Conservation (phyloP, 805 yeast genomes). For the Cyberlindnera nakhonratchasimensis region DNA sequence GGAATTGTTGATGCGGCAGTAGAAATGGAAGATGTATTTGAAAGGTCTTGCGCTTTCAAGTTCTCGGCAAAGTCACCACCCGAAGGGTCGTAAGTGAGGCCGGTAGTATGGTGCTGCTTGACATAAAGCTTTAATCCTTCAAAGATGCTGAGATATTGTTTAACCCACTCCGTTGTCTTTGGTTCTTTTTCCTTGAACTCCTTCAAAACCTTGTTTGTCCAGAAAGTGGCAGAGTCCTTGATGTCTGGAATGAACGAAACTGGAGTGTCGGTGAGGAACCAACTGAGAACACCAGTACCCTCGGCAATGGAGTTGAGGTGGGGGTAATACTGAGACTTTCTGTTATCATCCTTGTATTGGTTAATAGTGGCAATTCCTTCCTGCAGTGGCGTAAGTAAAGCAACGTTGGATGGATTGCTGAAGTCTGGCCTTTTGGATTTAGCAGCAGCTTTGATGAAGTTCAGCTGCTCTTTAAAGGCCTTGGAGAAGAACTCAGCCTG, state of each 20-base stretch:
- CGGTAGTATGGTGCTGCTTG: conserved; percentile 75
- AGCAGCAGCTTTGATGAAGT: conserved; percentile 55
- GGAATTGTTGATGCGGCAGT: conserved; percentile 75
- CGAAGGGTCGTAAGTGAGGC: conserved; percentile 72
- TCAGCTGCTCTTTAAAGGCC: conserved; percentile 58
- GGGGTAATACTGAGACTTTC: conserved; percentile 60
- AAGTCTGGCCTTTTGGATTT: conserved; percentile 63
- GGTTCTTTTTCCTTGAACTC: conserved; percentile 73
- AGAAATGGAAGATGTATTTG: conserved; percentile 38
- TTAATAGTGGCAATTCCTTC: conserved; percentile 53
- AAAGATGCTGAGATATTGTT: conserved; percentile 55
- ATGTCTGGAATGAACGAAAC: conserved; percentile 73
- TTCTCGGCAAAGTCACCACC: conserved; percentile 58
- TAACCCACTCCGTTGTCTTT: conserved; percentile 79
- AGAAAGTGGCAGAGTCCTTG: conserved; percentile 89
- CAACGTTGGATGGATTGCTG: conserved; percentile 49
- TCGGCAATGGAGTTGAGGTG: conserved; percentile 83
- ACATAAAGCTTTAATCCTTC: conserved; percentile 70
- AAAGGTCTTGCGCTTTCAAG: conserved; percentile 30
- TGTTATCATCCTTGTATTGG: conserved; percentile 68
- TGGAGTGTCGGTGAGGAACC: conserved; percentile 81
- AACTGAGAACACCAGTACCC: conserved; percentile 85
- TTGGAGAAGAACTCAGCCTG: conserved; percentile 46
- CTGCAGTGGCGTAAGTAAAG: conserved; percentile 67
- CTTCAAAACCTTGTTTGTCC: conserved; percentile 88